Percentiles rank a stretch among this genome's conserved stretches.
phyloP scores from a whole-genome alignment of 169 alveolate species.

The Babesia microti region DNA sequence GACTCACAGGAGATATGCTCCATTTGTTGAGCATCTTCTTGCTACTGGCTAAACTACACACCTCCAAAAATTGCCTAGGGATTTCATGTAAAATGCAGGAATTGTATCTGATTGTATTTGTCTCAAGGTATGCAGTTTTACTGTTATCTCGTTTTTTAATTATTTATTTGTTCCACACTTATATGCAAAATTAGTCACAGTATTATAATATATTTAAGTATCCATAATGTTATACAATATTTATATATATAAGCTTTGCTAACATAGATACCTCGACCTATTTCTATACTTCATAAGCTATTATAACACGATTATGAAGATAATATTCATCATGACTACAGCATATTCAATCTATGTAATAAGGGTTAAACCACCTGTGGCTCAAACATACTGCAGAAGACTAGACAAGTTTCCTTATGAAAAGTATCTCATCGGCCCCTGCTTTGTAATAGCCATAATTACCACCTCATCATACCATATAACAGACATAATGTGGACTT shows the following conservation, averaged over 20 bases:
- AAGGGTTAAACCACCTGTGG: slow-evolving; percentile 68
- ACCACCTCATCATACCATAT: slow-evolving; percentile 43
- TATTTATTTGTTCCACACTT: too few species aligned
- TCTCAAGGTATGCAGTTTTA: slow-evolving; percentile 69
- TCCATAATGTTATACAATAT: not conserved
- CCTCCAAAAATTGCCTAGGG: slow-evolving; percentile 85
- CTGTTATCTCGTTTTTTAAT: too few species aligned
- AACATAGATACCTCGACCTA: slow-evolving; percentile 72
- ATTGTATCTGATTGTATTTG: slow-evolving; percentile 83
- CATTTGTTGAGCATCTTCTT: slow-evolving; percentile 82
- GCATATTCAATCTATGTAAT: slow-evolving; percentile 74
- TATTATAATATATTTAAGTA: too few species aligned
- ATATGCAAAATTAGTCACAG: too few species aligned
- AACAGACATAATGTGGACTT: slow-evolving; percentile 84
- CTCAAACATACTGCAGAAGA: slow-evolving; percentile 81
- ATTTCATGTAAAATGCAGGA: slow-evolving; percentile 92
- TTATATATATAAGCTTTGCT: not conserved
- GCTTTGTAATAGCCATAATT: slow-evolving; percentile 47
- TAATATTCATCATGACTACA: slow-evolving; percentile 74
- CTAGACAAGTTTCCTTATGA: slow-evolving; percentile 85
- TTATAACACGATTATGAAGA: slow-evolving; percentile 85
- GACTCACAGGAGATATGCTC: slow-evolving; percentile 85
- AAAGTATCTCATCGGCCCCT: slow-evolving; percentile 70
- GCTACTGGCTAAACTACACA: slow-evolving; percentile 78
- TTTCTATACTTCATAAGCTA: slow-evolving; percentile 73